phyloP scores from a whole-genome alignment of 345 rosid genomes.

The Euphorbia tirucalli region DNA sequence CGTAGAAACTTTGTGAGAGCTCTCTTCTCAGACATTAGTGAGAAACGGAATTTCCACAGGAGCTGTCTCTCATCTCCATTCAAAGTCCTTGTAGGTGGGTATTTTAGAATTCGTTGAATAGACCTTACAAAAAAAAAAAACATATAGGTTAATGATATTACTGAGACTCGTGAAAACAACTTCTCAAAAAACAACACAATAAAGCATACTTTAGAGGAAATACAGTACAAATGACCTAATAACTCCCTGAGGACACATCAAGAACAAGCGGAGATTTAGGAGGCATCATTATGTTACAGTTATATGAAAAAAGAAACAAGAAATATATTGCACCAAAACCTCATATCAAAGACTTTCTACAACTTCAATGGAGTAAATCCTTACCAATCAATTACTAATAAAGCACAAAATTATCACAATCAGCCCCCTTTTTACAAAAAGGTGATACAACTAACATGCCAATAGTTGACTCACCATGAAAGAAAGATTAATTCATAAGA shows the following conservation, averaged over 20 bases:
- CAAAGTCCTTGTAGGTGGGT: constrained; percentile 84
- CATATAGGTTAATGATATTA: constrained; percentile 18
- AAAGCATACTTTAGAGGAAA: not conserved
- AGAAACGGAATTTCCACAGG: constrained; percentile 95
- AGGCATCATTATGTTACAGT: not conserved
- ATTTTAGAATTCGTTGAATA: constrained; percentile 79
- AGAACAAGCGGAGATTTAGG: not conserved
- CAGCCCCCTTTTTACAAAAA: not conserved
- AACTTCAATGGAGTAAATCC: not conserved
- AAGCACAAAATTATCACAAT: not conserved
- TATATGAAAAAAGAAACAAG: not conserved
- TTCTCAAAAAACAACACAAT: not conserved
- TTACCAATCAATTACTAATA: not conserved
- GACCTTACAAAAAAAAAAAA: constrained; percentile 48
- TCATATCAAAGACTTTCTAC: not conserved
- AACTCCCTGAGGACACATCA: constrained; percentile 5
- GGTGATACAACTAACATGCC: not conserved
- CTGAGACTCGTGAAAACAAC: constrained; percentile 11
- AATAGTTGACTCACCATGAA: not conserved
- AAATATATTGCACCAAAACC: not conserved
- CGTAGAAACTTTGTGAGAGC: constrained; percentile 95
- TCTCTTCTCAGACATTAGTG: constrained; percentile 90
- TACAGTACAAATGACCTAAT: constrained; percentile 1
- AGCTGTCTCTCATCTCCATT: constrained; percentile 98
- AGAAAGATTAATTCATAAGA: not conserved